Evolutionary conservation across 2,329 filamentous ascomycete species (phyloP).

Genomic region (Herpotrichia juniperi): DNA sequence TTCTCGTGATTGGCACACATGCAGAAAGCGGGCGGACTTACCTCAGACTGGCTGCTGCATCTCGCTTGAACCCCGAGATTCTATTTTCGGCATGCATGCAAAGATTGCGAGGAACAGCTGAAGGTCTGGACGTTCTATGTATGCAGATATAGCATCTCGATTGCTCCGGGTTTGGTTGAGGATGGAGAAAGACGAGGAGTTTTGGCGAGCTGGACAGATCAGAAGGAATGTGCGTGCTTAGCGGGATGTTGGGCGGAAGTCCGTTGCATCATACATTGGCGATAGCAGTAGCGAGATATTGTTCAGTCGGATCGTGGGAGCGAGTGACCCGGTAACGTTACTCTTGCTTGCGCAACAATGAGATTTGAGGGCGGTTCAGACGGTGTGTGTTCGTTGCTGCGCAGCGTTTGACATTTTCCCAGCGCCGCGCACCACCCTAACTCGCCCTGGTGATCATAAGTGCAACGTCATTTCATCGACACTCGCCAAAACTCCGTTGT

Average conservation of each 20-base stretch:
- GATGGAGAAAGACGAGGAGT: not conserved
- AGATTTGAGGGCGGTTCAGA: no score
- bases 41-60: not conserved
- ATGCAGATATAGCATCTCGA: not conserved
- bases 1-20: not conserved
- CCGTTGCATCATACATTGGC: not conserved
- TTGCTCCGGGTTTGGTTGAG: not conserved
- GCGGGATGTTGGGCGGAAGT: not conserved
- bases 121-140: not conserved
- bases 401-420: not conserved
- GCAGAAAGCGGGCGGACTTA: not conserved
- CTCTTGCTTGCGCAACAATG: no score
- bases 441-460: not conserved
- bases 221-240: no score
- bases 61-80: constrained; percentile 1
- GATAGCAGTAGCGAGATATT: not conserved
- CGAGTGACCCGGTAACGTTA: no score
- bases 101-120: not conserved
- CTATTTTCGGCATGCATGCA: not conserved
- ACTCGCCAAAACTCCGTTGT: no score
- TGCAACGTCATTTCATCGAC: not conserved
- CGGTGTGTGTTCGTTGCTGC: no score
- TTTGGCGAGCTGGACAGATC: no score
- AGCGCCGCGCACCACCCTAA: not conserved
- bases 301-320: not conserved